These are phyloP conservation scores for Sugiyamaella lignohabitans DNA, from an alignment of 805 yeast species.

Conservation along the genomic window DNA sequence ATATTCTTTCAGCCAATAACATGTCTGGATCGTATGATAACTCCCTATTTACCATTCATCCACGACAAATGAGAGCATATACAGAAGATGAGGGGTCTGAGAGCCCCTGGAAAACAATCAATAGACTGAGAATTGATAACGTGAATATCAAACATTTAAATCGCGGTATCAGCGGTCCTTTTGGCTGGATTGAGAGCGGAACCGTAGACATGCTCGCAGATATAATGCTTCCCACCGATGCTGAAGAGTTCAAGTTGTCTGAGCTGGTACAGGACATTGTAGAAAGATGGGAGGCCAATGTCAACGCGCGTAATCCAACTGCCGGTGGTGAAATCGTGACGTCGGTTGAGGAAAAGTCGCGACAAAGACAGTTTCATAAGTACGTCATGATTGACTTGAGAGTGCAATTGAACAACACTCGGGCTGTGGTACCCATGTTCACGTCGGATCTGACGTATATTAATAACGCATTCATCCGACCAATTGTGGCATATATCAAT, in stretches of 20 bases:
- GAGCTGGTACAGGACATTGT: constrained; percentile 34
- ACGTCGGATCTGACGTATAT: constrained; percentile 84
- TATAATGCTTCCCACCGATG: constrained; percentile 67
- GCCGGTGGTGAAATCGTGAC: constrained; percentile 25
- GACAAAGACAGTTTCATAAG: constrained; percentile 36
- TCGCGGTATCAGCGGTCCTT: constrained; percentile 81
- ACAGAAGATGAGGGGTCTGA: constrained; percentile 30
- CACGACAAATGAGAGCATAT: constrained; percentile 47
- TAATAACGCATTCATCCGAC: constrained; percentile 85
- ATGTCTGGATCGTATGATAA: constrained; percentile 91
- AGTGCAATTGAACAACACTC: constrained; percentile 72
- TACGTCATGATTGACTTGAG: constrained; percentile 74
- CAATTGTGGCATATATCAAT: constrained; percentile 93
- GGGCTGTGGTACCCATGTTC: constrained; percentile 84
- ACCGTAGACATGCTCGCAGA: constrained; percentile 92
- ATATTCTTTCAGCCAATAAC: constrained; percentile 73
- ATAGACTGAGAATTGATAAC: constrained; percentile 77
- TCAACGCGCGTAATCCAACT: constrained; percentile 17
- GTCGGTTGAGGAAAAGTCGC: constrained; percentile 25
- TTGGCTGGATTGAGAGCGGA: constrained; percentile 95
- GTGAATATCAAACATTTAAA: constrained; percentile 84
- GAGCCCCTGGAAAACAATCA: constrained; percentile 51
- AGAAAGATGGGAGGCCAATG: constrained; percentile 36
- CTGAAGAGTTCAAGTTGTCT: constrained; percentile 41
- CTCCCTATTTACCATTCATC: constrained; percentile 86